Conservation (phyloP, 106 monocot species). For the Phalaenopsis aphrodite region DNA sequence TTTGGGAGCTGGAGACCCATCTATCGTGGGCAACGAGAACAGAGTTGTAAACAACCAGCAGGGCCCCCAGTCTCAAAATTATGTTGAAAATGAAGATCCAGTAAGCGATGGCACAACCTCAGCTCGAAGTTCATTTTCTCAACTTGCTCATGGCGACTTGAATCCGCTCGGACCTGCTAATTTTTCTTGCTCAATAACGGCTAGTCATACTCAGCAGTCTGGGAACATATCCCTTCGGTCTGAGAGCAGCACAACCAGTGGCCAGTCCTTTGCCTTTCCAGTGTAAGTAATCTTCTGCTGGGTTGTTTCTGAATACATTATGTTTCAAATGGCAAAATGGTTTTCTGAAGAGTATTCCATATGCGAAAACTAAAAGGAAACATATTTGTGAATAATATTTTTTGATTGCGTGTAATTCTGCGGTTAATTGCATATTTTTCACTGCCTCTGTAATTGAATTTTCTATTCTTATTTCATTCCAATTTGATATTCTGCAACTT, state of each 20-base stretch:
- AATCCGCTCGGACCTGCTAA: conserved; percentile 22
- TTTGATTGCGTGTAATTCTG: too few relatives aligned
- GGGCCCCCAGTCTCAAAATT: background rate
- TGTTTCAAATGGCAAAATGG: too few relatives aligned
- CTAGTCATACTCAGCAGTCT: conserved; percentile 52
- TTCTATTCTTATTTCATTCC: background rate
- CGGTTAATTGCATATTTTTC: too few relatives aligned
- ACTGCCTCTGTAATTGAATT: too few relatives aligned
- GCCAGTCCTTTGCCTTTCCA: conserved; percentile 2
- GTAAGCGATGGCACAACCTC: conserved; percentile 15
- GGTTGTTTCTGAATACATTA: too few relatives aligned
- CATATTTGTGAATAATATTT: too few relatives aligned
- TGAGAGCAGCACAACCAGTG: conserved; percentile 1
- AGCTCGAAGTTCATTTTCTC: conserved; percentile 25
- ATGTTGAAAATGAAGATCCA: conserved; percentile 5
- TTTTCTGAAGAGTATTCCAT: too few relatives aligned
- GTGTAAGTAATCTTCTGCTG: conserved; percentile 37
- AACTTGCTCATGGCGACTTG: conserved; percentile 24
- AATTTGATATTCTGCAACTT: background rate
- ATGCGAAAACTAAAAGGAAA: too few relatives aligned
- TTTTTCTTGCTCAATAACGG: conserved; percentile 23
- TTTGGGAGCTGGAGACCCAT: background rate
- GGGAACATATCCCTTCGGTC: conserved; percentile 25
- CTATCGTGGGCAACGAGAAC: background rate
- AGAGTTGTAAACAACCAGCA: background rate